Evolutionary conservation across 2,329 filamentous ascomycete genomes (phyloP).

Genomic region (Aspergillus hortae): DNA sequence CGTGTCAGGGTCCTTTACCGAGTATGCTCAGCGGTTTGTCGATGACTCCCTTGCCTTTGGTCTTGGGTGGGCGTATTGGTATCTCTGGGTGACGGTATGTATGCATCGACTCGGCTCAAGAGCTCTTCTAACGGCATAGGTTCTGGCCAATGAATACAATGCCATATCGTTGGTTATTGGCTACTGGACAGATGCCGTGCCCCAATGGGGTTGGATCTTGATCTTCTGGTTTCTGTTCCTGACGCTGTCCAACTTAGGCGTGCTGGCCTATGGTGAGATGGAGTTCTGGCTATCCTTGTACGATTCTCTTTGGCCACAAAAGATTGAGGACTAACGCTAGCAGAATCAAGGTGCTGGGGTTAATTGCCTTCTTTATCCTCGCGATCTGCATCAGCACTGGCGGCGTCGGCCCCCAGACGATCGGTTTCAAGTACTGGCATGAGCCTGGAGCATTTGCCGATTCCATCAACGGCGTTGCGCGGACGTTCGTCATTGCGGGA

Average conservation of each 20-base stretch:
- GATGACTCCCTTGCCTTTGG: slow-evolving; percentile 67
- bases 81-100: slow-evolving; percentile 41
- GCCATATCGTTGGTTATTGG: slow-evolving; percentile 44
- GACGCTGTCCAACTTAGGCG: slow-evolving; percentile 37
- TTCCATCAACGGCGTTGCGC: slow-evolving; percentile 34
- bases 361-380: slow-evolving; percentile 31
- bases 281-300: slow-evolving; percentile 45
- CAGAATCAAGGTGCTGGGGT: slow-evolving; percentile 31
- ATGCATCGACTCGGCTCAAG: not conserved
- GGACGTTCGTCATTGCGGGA: slow-evolving; percentile 33
- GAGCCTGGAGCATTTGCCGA: slow-evolving; percentile 33
- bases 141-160: slow-evolving; percentile 45
- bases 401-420: slow-evolving; percentile 26
- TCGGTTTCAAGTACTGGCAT: slow-evolving; percentile 38
- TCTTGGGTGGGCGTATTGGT: slow-evolving; percentile 68
- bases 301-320: not conserved
- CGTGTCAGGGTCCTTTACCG: slow-evolving; percentile 67
- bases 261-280: slow-evolving; percentile 52
- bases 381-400: slow-evolving; percentile 33
- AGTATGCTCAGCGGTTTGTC: slow-evolving; percentile 66
- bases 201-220: slow-evolving; percentile 46
- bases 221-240: slow-evolving; percentile 47
- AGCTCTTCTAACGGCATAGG: slow-evolving; percentile 9
- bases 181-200: slow-evolving; percentile 44
- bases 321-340: slow-evolving; percentile 1